phyloP scores from a whole-genome alignment of 2,329 filamentous ascomycete genomes.

The Scytalidium sp. region DNA sequence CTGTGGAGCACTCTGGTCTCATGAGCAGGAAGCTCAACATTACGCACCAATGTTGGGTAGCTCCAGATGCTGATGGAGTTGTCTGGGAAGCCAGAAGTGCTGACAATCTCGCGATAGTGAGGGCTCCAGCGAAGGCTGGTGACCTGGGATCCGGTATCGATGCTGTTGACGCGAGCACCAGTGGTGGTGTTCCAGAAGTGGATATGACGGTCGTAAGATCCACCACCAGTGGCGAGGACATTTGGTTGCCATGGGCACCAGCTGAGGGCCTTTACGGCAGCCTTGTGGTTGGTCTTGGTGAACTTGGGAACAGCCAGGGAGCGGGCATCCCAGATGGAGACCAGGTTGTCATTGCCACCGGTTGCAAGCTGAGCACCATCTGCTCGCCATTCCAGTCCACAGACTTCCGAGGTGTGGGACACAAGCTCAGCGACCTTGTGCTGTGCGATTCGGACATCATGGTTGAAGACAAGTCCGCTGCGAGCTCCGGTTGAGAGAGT shows the following conservation, averaged over 20 bases:
- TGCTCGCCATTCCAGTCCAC: constrained; percentile 94
- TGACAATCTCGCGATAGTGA: constrained; percentile 96
- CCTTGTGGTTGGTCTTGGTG: constrained; percentile 99
- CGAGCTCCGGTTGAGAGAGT: constrained; percentile 91
- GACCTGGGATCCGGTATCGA: constrained; percentile 96
- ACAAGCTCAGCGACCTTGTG: constrained; percentile 98
- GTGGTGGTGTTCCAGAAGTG: constrained; percentile 99
- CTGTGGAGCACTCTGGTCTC: constrained; percentile 96
- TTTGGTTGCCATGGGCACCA: constrained; percentile 99
- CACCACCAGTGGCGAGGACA: constrained; percentile 92
- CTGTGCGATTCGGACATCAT: constrained; percentile 94
- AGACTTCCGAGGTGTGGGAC: constrained; percentile 96
- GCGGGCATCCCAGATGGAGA: constrained; percentile 98
- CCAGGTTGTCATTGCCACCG: constrained; percentile 97
- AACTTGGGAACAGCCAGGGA: constrained; percentile 94
- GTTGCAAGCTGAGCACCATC: constrained; percentile 96
- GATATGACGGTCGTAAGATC: constrained; percentile 95
- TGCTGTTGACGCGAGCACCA: constrained; percentile 96
- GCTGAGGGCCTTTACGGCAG: constrained; percentile 94
- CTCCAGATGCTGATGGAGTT: constrained; percentile 99
- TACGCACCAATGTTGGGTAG: constrained; percentile 95
- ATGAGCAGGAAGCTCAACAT: constrained; percentile 95
- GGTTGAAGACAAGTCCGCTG: constrained; percentile 95
- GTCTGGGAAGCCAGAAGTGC: constrained; percentile 97
- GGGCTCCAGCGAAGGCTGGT: constrained; percentile 96